These are phyloP conservation scores for Trichoderma afroharzianum DNA, from an alignment of 2,329 filamentous ascomycete genomes.

Conservation along the genomic window DNA sequence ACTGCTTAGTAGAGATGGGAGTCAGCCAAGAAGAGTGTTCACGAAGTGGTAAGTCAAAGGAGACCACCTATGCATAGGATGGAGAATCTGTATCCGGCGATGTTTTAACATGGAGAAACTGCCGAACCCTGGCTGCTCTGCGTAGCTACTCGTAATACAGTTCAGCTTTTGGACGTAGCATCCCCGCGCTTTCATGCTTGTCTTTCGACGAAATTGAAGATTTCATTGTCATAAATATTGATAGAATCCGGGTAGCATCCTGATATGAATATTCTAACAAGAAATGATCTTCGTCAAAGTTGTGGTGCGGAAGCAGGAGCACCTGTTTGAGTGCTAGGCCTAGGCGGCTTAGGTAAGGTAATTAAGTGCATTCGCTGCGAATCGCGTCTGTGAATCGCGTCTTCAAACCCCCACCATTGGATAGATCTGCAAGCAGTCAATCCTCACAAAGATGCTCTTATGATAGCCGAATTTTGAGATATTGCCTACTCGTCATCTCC, in stretches of 20 bases:
- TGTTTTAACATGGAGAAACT: neutral
- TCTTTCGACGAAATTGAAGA: neutral
- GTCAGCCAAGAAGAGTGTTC: neutral
- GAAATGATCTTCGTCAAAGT: neutral
- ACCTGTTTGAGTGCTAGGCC: neutral
- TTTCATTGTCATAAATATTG: neutral
- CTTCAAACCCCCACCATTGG: slow-evolving; percentile 8
- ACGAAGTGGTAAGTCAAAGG: neutral
- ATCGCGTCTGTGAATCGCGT: slow-evolving; percentile 6
- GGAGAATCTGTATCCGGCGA: neutral
- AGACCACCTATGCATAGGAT: neutral
- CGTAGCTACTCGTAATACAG: neutral
- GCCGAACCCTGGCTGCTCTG: neutral
- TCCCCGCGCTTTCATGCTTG: neutral
- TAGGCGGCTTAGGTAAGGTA: neutral
- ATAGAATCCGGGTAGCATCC: neutral
- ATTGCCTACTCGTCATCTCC: neutral
- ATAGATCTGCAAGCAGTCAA: neutral
- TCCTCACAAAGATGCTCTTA: neutral
- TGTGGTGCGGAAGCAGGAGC: neutral
- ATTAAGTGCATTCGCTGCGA: neutral
- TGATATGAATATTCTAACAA: neutral
- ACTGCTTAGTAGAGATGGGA: neutral
- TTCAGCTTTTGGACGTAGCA: neutral
- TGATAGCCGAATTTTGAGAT: neutral